Percentiles rank a stretch among this genome's conserved stretches.
phyloP scores from a whole-genome alignment of 768 basidiomycete genomes.

The Hypholoma fasciculare region DNA sequence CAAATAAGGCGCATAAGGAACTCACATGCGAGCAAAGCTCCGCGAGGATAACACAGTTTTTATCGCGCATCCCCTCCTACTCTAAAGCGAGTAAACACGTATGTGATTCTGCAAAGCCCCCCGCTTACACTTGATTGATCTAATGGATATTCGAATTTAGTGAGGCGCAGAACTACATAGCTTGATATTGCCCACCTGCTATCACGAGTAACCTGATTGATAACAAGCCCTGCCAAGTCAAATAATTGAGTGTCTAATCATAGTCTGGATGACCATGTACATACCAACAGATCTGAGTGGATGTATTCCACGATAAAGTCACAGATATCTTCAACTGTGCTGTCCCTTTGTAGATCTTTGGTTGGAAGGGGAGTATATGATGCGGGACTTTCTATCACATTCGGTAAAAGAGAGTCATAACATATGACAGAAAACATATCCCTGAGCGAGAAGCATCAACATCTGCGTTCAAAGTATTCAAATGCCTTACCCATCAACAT shows the following conservation, averaged over 20 bases:
- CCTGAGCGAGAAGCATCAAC: conserved; percentile 30
- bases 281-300: conserved; percentile 76
- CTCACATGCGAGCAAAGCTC: conserved; percentile 55
- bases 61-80: conserved; percentile 64
- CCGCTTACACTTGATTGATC: conserved; percentile 68
- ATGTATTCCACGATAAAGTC: conserved; percentile 85
- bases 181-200: conserved; percentile 48
- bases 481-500: conserved; percentile 66
- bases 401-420: conserved; percentile 55
- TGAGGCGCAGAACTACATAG: background rate
- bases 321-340: conserved; percentile 69
- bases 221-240: conserved; percentile 57
- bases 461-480: background rate
- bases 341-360: conserved; percentile 43
- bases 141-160: conserved; percentile 19
- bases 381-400: conserved; percentile 50
- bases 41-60: conserved; percentile 57
- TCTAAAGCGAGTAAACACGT: no score
- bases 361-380: conserved; percentile 43
- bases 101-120: no score
- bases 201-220: conserved; percentile 69
- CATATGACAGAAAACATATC: conserved; percentile 67
- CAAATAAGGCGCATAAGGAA: background rate
- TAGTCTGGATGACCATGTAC: conserved; percentile 13
- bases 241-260: background rate